Conservation (phyloP, 495 filamentous ascomycete genomes). For the Xylaria curta region DNA sequence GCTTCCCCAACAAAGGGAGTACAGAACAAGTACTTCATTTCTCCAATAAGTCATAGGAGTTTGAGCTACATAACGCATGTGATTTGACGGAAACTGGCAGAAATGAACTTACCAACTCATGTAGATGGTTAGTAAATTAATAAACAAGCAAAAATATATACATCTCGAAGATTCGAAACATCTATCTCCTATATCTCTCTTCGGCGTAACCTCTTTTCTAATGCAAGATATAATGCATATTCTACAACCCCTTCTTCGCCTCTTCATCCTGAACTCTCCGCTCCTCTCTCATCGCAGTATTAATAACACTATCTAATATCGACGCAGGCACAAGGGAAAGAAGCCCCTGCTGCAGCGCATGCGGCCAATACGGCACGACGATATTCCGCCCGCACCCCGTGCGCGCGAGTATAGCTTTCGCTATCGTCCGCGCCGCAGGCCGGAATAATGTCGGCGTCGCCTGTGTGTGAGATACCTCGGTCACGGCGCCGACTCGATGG, state of each 20-base stretch:
- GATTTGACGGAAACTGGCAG: not conserved
- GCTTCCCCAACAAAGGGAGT: not conserved
- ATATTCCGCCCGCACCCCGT: conserved; percentile 37
- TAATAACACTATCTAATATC: not conserved
- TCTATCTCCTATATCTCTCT: not conserved
- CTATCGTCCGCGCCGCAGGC: conserved; percentile 33
- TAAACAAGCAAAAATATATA: not conserved
- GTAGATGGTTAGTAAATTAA: not conserved
- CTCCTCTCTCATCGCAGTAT: conserved; percentile 14
- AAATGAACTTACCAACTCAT: not conserved
- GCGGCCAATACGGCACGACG: conserved; percentile 40
- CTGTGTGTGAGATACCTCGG: conserved; percentile 25
- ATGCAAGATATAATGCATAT: not conserved
- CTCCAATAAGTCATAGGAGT: too few species aligned
- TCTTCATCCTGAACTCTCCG: not conserved
- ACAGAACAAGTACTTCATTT: not conserved
- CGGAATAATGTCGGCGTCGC: conserved; percentile 29
- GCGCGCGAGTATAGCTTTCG: conserved; percentile 34
- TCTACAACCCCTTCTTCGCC: not conserved
- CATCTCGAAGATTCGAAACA: not conserved
- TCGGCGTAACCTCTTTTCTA: not conserved
- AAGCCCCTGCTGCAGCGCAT: conserved; percentile 32
- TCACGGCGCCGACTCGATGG: conserved; percentile 33
- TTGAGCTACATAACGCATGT: too few species aligned
- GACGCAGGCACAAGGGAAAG: conserved; percentile 1